Conservation (phyloP, 257 asterid genomes). For the Lavandula angustifolia region DNA sequence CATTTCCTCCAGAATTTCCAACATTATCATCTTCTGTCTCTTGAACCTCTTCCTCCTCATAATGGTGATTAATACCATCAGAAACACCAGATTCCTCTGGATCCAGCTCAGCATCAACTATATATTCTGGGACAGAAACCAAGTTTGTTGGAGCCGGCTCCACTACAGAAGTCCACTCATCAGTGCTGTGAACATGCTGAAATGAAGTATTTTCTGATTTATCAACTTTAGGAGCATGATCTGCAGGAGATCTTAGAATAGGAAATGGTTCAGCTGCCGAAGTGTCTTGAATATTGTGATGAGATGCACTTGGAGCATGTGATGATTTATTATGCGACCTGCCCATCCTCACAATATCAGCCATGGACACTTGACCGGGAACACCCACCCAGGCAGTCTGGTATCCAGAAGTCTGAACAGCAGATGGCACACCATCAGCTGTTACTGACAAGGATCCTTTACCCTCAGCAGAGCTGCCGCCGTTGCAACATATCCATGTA, state of each 20-base stretch:
- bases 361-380: constrained; percentile 66
- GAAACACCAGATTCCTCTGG: constrained; percentile 43
- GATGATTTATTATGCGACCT: constrained; percentile 54
- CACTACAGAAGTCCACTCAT: constrained; percentile 79
- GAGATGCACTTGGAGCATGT: constrained; percentile 44
- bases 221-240: constrained; percentile 39
- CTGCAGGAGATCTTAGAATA: constrained; percentile 35
- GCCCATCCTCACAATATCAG: constrained; percentile 96
- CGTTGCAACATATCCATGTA: constrained; percentile 45
- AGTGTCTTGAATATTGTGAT: constrained; percentile 49
- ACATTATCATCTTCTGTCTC: constrained; percentile 41
- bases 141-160: constrained; percentile 44
- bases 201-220: constrained; percentile 44
- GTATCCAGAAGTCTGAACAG: constrained; percentile 50
- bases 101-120: constrained; percentile 50
- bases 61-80: constrained; percentile 41
- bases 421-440: constrained; percentile 47
- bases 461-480: constrained; percentile 43
- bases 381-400: constrained; percentile 58
- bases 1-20: constrained; percentile 50
- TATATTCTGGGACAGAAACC: constrained; percentile 44
- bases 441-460: constrained; percentile 43
- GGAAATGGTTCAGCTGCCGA: constrained; percentile 39
- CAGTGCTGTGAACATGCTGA: constrained; percentile 44
- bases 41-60: constrained; percentile 51